These are phyloP conservation scores for Vanderwaltozyma yarrowii DNA, from an alignment of 805 yeast species.

Conservation along the genomic window DNA sequence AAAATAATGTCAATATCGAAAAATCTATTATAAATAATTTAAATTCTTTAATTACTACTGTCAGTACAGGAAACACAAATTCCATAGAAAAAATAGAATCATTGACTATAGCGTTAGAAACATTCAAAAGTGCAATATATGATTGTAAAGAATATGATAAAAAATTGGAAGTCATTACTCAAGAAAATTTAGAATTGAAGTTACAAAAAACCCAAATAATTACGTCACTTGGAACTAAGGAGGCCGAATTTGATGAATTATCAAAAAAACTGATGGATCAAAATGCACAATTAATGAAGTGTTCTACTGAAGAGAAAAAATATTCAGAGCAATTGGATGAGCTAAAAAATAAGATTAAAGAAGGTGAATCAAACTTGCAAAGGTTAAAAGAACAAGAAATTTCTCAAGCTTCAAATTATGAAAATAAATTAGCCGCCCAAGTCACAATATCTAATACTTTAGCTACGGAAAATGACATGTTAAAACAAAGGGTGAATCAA, in stretches of 20 bases:
- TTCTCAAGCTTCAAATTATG: conserved; percentile 20
- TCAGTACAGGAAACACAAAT: too few relatives aligned
- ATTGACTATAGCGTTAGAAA: background rate
- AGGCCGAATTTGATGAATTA: conserved; percentile 19
- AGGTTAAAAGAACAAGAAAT: conserved; percentile 12
- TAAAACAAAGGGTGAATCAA: conserved; percentile 13
- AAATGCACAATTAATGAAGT: conserved; percentile 6
- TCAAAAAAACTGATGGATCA: conserved; percentile 4
- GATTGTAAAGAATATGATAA: conserved; percentile 10
- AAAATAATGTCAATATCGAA: too few relatives aligned
- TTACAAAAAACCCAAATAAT: conserved; percentile 20
- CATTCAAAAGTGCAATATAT: conserved; percentile 8
- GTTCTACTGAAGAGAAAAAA: conserved; percentile 6
- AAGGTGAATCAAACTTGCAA: conserved; percentile 5
- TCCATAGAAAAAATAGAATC: background rate
- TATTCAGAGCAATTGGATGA: conserved; percentile 6
- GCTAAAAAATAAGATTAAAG: conserved; percentile 4
- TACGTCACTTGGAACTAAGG: conserved; percentile 17
- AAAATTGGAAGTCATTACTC: conserved; percentile 11
- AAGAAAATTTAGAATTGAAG: conserved; percentile 12
- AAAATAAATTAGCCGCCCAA: conserved; percentile 30
- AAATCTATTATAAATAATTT: too few relatives aligned
- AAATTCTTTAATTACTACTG: too few relatives aligned
- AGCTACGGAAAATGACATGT: conserved; percentile 20
- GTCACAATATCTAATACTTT: conserved; percentile 26